Conservation (phyloP, 495 filamentous ascomycete species). For the Trichocladium antarcticum region DNA sequence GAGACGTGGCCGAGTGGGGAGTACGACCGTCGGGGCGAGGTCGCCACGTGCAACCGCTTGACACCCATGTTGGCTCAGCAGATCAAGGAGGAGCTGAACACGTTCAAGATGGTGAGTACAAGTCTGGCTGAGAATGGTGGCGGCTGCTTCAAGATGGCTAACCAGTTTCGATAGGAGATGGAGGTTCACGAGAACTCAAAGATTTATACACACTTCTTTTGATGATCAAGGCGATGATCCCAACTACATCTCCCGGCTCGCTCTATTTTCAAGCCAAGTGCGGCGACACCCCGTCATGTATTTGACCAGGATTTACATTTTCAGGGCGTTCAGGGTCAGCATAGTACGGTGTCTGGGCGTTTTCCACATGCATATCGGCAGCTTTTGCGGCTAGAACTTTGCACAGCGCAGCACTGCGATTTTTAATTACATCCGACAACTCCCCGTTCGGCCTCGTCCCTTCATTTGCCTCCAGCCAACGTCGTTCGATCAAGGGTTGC, state of each 20-base stretch:
- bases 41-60: slow-evolving; percentile 94
- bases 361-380: slow-evolving; percentile 19
- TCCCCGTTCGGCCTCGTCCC: background rate
- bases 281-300: slow-evolving; percentile 26
- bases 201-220: slow-evolving; percentile 99
- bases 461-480: background rate
- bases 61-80: slow-evolving; percentile 97
- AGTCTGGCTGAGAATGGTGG: background rate
- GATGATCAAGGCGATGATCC: slow-evolving; percentile 31
- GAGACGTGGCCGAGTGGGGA: slow-evolving; percentile 93
- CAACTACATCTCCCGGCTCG: slow-evolving; percentile 23
- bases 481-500: background rate
- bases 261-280: slow-evolving; percentile 22
- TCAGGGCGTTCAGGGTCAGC: slow-evolving; percentile 28
- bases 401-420: slow-evolving; percentile 20
- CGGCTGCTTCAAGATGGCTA: slow-evolving; percentile 14
- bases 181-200: slow-evolving; percentile 98
- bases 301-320: slow-evolving; percentile 32
- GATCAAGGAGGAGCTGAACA: slow-evolving; percentile 99
- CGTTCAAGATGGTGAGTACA: slow-evolving; percentile 88
- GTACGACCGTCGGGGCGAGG: slow-evolving; percentile 91
- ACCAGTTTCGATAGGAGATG: slow-evolving; percentile 68
- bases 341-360: slow-evolving; percentile 46
- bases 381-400: slow-evolving; percentile 23
- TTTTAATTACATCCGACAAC: slow-evolving; percentile 10